Evolutionary conservation across 495 filamentous ascomycete genomes (phyloP).

Genomic region (Thermothielavioides terrestris): DNA sequence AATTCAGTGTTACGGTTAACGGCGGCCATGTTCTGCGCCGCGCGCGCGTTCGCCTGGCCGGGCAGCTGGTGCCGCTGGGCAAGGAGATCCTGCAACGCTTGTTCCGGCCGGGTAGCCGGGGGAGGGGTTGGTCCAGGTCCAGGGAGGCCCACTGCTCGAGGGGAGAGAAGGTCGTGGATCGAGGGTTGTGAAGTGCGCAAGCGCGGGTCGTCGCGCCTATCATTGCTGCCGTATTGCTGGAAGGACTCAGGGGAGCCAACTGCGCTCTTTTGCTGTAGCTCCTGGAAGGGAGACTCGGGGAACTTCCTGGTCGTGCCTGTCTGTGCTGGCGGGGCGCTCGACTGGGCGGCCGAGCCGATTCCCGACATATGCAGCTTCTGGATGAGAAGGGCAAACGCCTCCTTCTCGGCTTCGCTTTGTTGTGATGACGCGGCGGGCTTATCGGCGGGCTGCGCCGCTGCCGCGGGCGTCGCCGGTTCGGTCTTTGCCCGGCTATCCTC

Average conservation of each 20-base stretch:
- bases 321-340: conserved; percentile 15
- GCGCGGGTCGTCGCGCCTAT: conserved; percentile 33
- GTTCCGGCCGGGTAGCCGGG: conserved; percentile 37
- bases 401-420: conserved; percentile 65
- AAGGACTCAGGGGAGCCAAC: conserved; percentile 35
- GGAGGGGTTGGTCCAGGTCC: conserved; percentile 33
- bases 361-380: conserved; percentile 59
- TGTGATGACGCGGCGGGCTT: conserved; percentile 13
- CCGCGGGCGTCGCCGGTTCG: conserved; percentile 39
- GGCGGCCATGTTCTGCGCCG: conserved; percentile 29
- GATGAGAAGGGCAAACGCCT: conserved; percentile 81
- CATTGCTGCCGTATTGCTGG: conserved; percentile 34
- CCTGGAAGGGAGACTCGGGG: conserved; percentile 24
- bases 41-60: conserved; percentile 29
- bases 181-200: conserved; percentile 18
- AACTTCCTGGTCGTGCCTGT: conserved; percentile 13
- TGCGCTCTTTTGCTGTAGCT: conserved; percentile 21
- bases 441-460: conserved; percentile 12
- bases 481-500: conserved; percentile 49
- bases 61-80: conserved; percentile 40
- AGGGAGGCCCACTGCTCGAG: conserved; percentile 31
- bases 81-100: conserved; percentile 46
- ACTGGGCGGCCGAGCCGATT: conserved; percentile 9
- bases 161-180: conserved; percentile 37
- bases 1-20: conserved; percentile 46